A percentile compares a stretch with the other conserved stretches of the same genome.
These are phyloP conservation scores for Neoarthrinium moseri DNA, from an alignment of 2,329 filamentous ascomycete species.

Conservation along the genomic window DNA sequence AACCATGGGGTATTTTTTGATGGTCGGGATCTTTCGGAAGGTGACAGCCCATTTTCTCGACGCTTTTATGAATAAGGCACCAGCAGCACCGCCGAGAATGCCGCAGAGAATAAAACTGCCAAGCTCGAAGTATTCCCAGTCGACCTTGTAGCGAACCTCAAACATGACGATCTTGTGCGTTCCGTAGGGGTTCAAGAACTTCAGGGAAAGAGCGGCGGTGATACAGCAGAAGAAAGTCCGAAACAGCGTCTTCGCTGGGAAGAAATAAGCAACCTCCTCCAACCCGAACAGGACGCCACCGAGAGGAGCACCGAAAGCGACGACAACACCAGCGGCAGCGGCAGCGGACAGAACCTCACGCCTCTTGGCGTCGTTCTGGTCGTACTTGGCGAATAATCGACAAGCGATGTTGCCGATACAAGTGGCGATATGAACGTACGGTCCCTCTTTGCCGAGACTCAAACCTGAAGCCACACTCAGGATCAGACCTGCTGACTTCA, in stretches of 20 bases:
- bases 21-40: conserved; percentile 76
- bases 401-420: conserved; percentile 95
- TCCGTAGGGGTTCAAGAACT: conserved; percentile 94
- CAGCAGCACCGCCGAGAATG: conserved; percentile 77
- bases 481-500: conserved; percentile 82
- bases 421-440: conserved; percentile 95
- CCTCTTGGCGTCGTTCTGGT: conserved; percentile 88
- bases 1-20: conserved; percentile 80
- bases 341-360: conserved; percentile 92
- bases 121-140: conserved; percentile 95
- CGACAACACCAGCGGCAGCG: conserved; percentile 86
- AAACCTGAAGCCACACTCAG: conserved; percentile 90
- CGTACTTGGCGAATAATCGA: conserved; percentile 91
- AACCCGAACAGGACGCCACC: conserved; percentile 90
- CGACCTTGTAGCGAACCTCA: conserved; percentile 82
- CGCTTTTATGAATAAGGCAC: conserved; percentile 95
- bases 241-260: conserved; percentile 95
- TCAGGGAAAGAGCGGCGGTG: conserved; percentile 83
- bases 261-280: conserved; percentile 96
- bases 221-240: conserved; percentile 98
- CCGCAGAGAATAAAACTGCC: conserved; percentile 83
- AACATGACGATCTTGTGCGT: conserved; percentile 97
- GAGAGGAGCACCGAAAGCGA: conserved; percentile 86
- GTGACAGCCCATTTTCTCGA: conserved; percentile 85
- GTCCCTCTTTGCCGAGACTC: conserved; percentile 90